Evolutionary conservation across 495 filamentous ascomycete species (phyloP), one percentile per base, ranked within the genome.

Genomic region (Astrothelium subdiscretum): DNA sequence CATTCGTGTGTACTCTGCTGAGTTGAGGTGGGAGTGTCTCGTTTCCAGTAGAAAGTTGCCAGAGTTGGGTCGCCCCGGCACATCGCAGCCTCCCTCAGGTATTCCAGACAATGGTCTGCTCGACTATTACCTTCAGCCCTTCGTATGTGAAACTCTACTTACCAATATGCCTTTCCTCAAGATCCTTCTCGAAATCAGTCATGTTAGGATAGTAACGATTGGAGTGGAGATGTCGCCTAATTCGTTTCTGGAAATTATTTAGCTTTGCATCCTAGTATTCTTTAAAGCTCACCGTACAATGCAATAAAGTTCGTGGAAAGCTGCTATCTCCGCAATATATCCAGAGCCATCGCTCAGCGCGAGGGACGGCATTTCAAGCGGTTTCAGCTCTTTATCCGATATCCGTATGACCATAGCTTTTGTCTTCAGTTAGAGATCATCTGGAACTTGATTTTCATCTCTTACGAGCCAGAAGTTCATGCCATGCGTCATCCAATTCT

Each of bases 21-120:
- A 13, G 5, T 38, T 6, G 32, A 38, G 13, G 13, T 6, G 1
- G 63, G 63, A n/a, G 6, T 65, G 3, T 38, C 44, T 3, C 29
- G 59, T 0, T 12, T 13, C 63, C 63, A 65, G 0, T 1, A 3
- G 48, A 65, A 65, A 1, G 59, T 58, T 2, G 59, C 2, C 5
- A 65, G 48, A n/a, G 63, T 65, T 8, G 59, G 15, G 18, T 65
- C 63, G n/a, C 59, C 63, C 20, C 63, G 15, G 51, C 63, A 65
- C 52, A 65, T 61, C 2, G 63, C 59, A 0, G 63, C 63, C 42
- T 65, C 59, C 1, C 63, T 27, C 48, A 6, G 48, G 26, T 65
- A 65, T 44, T 65, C 63, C 8, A 65, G 32, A 51, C 63, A 65
- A 38, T 65, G 63, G 35, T 65, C 63, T 64, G 13, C 6, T 38